Evolutionary conservation across 352 stramenopile genomes (phyloP).

Genomic region (Globisporangium cystogenes): DNA sequence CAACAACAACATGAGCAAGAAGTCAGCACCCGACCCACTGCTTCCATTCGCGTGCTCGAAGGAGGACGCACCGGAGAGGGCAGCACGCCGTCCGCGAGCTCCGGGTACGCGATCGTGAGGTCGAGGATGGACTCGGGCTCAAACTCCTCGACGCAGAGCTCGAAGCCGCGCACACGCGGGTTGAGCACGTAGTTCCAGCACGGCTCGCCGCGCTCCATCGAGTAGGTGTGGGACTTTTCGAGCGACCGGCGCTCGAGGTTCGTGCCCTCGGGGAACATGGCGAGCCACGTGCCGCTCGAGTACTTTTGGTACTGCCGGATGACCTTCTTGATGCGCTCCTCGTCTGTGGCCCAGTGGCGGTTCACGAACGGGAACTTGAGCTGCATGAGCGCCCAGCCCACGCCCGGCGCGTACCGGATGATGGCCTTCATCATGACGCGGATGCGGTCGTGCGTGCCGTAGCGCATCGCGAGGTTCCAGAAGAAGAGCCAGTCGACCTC

Average conservation of each 20-base stretch:
- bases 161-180: conserved; percentile 59
- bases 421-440: conserved; percentile 77
- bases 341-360: conserved; percentile 64
- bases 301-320: conserved; percentile 53
- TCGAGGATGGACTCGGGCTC: conserved; percentile 68
- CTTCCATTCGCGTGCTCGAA: too few relatives aligned
- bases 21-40: not conserved
- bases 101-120: conserved; percentile 70
- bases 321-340: conserved; percentile 33
- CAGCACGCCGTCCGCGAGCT: conserved; percentile 59
- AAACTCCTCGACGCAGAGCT: conserved; percentile 58
- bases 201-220: conserved; percentile 32
- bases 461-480: conserved; percentile 63
- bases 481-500: conserved; percentile 85
- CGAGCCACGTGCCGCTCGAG: conserved; percentile 43
- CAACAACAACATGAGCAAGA: too few relatives aligned
- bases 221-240: conserved; percentile 52
- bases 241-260: conserved; percentile 67
- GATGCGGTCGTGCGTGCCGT: conserved; percentile 63
- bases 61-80: conserved; percentile 44
- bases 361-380: conserved; percentile 72
- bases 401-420: conserved; percentile 49
- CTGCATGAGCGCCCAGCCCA: conserved; percentile 65
- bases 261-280: conserved; percentile 80
- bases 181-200: conserved; percentile 66